Conservation (phyloP, 345 rosid genomes). For the Gossypium thurberi region DNA sequence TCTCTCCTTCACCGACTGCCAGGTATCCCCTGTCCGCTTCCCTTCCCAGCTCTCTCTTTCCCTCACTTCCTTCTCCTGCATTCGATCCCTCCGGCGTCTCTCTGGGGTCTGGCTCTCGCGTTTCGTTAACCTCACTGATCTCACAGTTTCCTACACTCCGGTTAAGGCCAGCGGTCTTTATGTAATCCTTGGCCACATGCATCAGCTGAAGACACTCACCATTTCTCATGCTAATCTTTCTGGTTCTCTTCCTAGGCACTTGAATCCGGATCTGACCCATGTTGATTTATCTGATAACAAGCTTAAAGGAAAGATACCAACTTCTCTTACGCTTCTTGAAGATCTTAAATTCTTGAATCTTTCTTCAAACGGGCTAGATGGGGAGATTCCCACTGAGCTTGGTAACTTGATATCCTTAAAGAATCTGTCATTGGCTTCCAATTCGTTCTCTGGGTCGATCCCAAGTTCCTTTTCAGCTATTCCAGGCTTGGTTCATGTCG, state of each 20-base stretch:
- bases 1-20: slow-evolving; percentile 71
- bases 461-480: slow-evolving; percentile 75
- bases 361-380: slow-evolving; percentile 52
- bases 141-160: slow-evolving; percentile 53
- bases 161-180: slow-evolving; percentile 58
- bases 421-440: slow-evolving; percentile 64
- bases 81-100: slow-evolving; percentile 55
- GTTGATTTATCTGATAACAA: slow-evolving; percentile 70
- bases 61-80: slow-evolving; percentile 58
- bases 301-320: slow-evolving; percentile 65
- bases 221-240: slow-evolving; percentile 63
- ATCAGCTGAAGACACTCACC: slow-evolving; percentile 47
- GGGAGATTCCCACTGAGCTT: slow-evolving; percentile 53
- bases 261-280: slow-evolving; percentile 52
- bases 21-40: slow-evolving; percentile 44
- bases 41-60: slow-evolving; percentile 60
- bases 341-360: slow-evolving; percentile 58
- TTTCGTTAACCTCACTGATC: slow-evolving; percentile 71
- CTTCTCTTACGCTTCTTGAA: slow-evolving; percentile 57
- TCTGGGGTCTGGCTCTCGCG: slow-evolving; percentile 69
- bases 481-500: slow-evolving; percentile 64
- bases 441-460: slow-evolving; percentile 76
- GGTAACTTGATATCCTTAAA: slow-evolving; percentile 67
- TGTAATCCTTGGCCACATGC: slow-evolving; percentile 70
- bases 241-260: slow-evolving; percentile 51